Evolutionary conservation across 257 asterid genomes (phyloP).

Genomic region (Voacanga thouarsii): DNA sequence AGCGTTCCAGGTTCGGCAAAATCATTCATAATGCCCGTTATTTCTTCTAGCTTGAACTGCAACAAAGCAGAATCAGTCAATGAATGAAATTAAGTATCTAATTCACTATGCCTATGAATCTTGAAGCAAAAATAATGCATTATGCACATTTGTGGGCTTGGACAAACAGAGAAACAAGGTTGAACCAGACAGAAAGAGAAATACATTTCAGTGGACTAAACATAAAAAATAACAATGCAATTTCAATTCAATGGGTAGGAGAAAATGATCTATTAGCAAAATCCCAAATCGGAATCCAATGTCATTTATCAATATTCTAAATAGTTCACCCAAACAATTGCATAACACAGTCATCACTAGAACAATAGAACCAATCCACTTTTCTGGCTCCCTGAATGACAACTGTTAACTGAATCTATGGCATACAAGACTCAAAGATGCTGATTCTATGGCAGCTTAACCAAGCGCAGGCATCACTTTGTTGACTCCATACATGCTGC

Average conservation of each 20-base stretch:
- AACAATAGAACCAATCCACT: neutral
- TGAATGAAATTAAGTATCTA: neutral
- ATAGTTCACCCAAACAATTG: neutral
- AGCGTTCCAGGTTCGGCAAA: constrained; percentile 38
- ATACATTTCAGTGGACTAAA: neutral
- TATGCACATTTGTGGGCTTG: too few species aligned
- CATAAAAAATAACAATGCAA: too few species aligned
- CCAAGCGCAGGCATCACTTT: neutral
- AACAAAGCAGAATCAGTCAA: neutral
- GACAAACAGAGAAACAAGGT: too few species aligned
- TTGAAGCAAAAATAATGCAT: too few species aligned
- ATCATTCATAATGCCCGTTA: constrained; percentile 32
- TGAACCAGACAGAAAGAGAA: neutral
- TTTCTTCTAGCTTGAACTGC: constrained; percentile 37
- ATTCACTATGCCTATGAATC: neutral
- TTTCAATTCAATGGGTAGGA: neutral
- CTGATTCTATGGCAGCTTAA: too few species aligned
- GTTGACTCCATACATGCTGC: neutral
- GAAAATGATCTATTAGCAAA: neutral
- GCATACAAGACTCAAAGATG: neutral
- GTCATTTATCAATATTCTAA: neutral
- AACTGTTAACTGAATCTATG: neutral
- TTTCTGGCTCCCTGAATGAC: neutral
- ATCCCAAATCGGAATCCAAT: neutral
- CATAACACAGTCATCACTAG: neutral